phyloP scores from a whole-genome alignment of 2,329 filamentous ascomycete species.

The Venturia asperata region DNA sequence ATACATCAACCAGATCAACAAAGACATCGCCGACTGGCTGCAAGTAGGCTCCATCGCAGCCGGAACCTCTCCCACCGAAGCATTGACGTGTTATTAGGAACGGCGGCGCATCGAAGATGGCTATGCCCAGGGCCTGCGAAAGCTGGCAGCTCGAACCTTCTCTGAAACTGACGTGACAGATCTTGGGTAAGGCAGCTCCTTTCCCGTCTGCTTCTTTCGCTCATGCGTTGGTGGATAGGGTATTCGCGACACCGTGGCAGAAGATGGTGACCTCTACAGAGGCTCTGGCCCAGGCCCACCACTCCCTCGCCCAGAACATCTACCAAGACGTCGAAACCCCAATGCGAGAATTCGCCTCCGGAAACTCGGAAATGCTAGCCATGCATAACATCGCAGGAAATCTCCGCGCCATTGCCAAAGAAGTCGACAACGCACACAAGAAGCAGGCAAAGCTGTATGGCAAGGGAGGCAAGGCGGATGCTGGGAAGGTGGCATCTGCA shows the following conservation, averaged over 20 bases:
- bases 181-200: conserved; percentile 62
- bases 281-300: conserved; percentile 74
- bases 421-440: conserved; percentile 76
- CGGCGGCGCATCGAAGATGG: conserved; percentile 84
- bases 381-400: conserved; percentile 79
- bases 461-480: conserved; percentile 69
- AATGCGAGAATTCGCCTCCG: conserved; percentile 65
- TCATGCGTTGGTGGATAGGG: conserved; percentile 45
- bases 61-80: conserved; percentile 14
- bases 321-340: conserved; percentile 83
- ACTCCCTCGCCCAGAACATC: conserved; percentile 70
- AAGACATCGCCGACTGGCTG: conserved; percentile 92
- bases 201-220: conserved; percentile 19
- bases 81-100: conserved; percentile 52
- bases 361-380: conserved; percentile 67
- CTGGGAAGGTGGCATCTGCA: conserved; percentile 70
- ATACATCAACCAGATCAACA: conserved; percentile 77
- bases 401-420: conserved; percentile 70
- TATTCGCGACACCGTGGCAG: conserved; percentile 87
- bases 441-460: conserved; percentile 76
- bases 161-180: conserved; percentile 66
- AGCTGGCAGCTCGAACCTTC: conserved; percentile 66
- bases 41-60: conserved; percentile 54
- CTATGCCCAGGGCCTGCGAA: conserved; percentile 76
- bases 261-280: conserved; percentile 76